phyloP scores from a whole-genome alignment of 2,329 filamentous ascomycete genomes.

The Alternaria sp. region DNA sequence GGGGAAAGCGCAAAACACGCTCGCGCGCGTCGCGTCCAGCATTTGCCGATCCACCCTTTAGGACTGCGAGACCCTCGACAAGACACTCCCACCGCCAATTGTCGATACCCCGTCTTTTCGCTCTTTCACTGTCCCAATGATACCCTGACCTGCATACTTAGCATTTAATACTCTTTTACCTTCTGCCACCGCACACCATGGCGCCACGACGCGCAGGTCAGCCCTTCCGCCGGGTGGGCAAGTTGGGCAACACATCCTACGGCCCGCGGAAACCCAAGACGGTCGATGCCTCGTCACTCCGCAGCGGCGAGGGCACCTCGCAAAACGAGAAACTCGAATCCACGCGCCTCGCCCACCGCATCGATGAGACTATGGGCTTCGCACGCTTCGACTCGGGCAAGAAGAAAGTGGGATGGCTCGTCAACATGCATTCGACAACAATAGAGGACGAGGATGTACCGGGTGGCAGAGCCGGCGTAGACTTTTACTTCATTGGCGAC shows the following conservation, averaged over 20 bases:
- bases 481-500: slow-evolving; percentile 86
- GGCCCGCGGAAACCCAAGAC: slow-evolving; percentile 71
- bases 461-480: slow-evolving; percentile 85
- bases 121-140: slow-evolving; percentile 35
- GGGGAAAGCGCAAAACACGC: slow-evolving; percentile 25
- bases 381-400: slow-evolving; percentile 86
- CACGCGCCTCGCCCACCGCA: slow-evolving; percentile 79
- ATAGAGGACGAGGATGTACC: slow-evolving; percentile 83
- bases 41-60: slow-evolving; percentile 19
- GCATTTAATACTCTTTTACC: slow-evolving; percentile 30
- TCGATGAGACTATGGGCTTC: slow-evolving; percentile 96
- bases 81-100: slow-evolving; percentile 14
- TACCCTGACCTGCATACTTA: slow-evolving; percentile 35
- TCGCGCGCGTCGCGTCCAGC: slow-evolving; percentile 29
- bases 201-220: slow-evolving; percentile 52
- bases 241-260: slow-evolving; percentile 50
- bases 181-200: slow-evolving; percentile 44
- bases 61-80: slow-evolving; percentile 14
- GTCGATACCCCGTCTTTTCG: slow-evolving; percentile 23
- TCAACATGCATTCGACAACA: slow-evolving; percentile 90
- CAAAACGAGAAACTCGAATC: slow-evolving; percentile 93
- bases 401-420: slow-evolving; percentile 88
- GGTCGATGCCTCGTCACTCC: slow-evolving; percentile 75
- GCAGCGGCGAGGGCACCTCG: slow-evolving; percentile 83
- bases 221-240: slow-evolving; percentile 52